These are phyloP conservation scores for Neoscytalidium dimidiatum DNA, from an alignment of 2,329 filamentous ascomycete species.

Conservation along the genomic window DNA sequence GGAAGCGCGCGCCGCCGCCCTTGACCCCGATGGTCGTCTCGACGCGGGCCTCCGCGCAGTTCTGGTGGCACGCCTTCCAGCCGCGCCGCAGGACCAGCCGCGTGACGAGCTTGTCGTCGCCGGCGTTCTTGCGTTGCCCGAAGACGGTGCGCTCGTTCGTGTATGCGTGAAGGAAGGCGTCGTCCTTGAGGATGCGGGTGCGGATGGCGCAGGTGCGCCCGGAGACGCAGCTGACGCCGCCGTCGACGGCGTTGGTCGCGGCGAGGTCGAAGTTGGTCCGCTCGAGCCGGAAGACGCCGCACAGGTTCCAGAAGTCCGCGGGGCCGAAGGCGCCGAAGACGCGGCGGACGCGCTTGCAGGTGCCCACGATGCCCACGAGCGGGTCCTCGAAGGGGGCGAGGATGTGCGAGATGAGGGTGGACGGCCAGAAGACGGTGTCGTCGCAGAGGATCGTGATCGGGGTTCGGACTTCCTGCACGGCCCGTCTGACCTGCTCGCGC, in stretches of 20 bases:
- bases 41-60: conserved; percentile 49
- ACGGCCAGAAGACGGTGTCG: conserved; percentile 57
- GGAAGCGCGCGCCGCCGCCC: conserved; percentile 25
- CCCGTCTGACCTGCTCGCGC: conserved; percentile 50
- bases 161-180: conserved; percentile 26
- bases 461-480: conserved; percentile 41
- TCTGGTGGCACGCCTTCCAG: conserved; percentile 57
- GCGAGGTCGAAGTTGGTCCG: conserved; percentile 38
- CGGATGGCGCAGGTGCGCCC: conserved; percentile 33
- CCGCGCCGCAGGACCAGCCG: conserved; percentile 50
- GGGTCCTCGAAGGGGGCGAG: conserved; percentile 40
- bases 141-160: conserved; percentile 26
- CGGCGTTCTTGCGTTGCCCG: conserved; percentile 25
- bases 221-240: conserved; percentile 35
- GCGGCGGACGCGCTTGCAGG: conserved; percentile 14
- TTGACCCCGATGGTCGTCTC: conserved; percentile 47
- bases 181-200: conserved; percentile 27
- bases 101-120: conserved; percentile 52
- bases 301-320: conserved; percentile 27
- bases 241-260: conserved; percentile 33
- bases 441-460: conserved; percentile 51
- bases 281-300: conserved; percentile 31
- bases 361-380: conserved; percentile 22
- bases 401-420: conserved; percentile 43
- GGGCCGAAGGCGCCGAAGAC: not conserved